Evolutionary conservation across 495 filamentous ascomycete species (phyloP), one percentile per base, ranked within the genome.

Genomic region (Penicillium odoratum): DNA sequence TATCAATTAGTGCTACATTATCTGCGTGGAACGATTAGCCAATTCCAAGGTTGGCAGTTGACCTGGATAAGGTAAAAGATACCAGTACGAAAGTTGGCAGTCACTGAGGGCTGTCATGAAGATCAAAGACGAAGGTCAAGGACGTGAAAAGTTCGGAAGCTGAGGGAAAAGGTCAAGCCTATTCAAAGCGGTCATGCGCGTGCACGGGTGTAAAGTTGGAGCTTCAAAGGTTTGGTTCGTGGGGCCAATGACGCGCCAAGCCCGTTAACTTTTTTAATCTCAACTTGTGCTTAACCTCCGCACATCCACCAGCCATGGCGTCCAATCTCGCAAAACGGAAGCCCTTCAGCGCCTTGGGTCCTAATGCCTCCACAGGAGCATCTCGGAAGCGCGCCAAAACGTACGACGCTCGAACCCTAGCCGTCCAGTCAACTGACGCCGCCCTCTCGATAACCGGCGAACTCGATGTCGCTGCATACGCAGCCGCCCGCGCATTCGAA

Each of bases 401-500:
- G 8, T 76, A 81, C 31, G 85, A 88, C 66, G 85, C 88, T 15
- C 85, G 92, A 48, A 81, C 80, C 31, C 87, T 97, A 55, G 79
- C 87, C n/a, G 77, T 85, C 16, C 90, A 93, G 70, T 81, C 84
- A 11, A 71, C 85, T 26, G 84, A 88, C 45, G 85, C 86, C 45
- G 89, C 88, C 11, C 81, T 95, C 56, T 81, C 78, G 36, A 80
- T 84, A 34, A 85, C 88, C 67, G 92, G 92, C 62, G 84, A 89
- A 57, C 82, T 96, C 36, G 85, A 96, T 68, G 79, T 93, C 55
- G 80, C 85, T 48, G 82, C 88, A n/a, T 97, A 96, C 65, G 79
- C 97, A 56, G 81, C 82, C 49, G 85, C 91, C 8, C 87, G 92
- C 16, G 85, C 93, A 65, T 96, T 88, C 62, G 93, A 98, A 71